Evolutionary conservation across 2,329 filamentous ascomycete species (phyloP), one percentile per base, ranked within the genome.

Genomic region (Lachnellula willkommii): DNA sequence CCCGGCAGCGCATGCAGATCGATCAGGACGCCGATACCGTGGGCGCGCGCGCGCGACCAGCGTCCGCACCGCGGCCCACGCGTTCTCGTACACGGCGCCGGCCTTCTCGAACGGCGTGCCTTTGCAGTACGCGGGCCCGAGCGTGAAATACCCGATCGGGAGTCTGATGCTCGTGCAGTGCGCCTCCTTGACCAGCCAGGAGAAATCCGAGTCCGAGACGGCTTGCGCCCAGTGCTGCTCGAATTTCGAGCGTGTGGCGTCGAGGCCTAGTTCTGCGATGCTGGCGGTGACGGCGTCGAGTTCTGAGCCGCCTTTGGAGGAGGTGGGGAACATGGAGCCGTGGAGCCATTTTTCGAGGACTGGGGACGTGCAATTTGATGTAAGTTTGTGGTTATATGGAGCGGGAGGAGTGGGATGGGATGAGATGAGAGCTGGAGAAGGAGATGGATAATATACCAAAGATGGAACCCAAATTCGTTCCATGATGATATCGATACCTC

Each of bases 1-100:
- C 82, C 81, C 7, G 81, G 81, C 9, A 83, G 70, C 32, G 77
- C 80, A 63, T 85, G 81, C 6, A 84, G 66, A 63, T 84, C 81
- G 42, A 85, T 66, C n/a, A 85, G 65, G 2, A 80, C 75, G 3
- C 79, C 79, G 47, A 84, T 80, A 2, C 79, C 79, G 45, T 73
- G 69, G 15, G 65, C 58, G 32, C 73, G 78, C 75, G 24, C 77
- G 72, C 4, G 65, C 60, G 8, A 82, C 72, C 1, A 83, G 67
- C 8, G 69, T 66, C 46, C 75, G 75, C 15, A 83, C 77, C 11
- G 70, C 73, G 1, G 65, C 53, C 82, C 82, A 85, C 6, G 80
- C 79, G 57, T 76, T 73, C 52, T 67, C 63, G 63, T 84, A 84
- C 9, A 84, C 74, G 28, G 70, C 63, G 6, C 72, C 69, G 8